phyloP scores from a whole-genome alignment of 768 basidiomycete species.

The Rhodosporidiobolus sp. region DNA sequence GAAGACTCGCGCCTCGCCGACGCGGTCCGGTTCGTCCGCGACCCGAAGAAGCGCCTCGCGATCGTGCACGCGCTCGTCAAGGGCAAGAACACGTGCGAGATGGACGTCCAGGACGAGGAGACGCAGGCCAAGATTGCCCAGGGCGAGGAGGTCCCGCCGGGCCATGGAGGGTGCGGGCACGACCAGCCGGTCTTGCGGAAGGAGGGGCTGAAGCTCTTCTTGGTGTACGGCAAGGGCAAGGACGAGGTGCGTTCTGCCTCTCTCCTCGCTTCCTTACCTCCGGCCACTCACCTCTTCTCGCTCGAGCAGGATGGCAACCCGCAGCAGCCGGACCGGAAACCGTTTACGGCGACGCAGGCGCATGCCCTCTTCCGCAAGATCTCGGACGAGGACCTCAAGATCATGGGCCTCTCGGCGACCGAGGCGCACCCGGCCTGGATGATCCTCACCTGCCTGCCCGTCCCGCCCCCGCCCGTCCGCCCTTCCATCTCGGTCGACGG shows the following conservation, averaged over 20 bases:
- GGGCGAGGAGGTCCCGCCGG: constrained; percentile 65
- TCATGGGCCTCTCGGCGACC: constrained; percentile 88
- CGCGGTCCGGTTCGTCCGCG: constrained; percentile 40
- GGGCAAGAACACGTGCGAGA: constrained; percentile 79
- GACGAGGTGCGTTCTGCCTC: constrained; percentile 62
- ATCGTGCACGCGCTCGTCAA: constrained; percentile 43
- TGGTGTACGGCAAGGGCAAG: constrained; percentile 90
- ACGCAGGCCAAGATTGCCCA: constrained; percentile 56
- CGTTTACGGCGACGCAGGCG: constrained; percentile 58
- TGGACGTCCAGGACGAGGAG: constrained; percentile 84
- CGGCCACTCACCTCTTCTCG: background rate
- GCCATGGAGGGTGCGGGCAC: constrained; percentile 97
- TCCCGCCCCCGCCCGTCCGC: constrained; percentile 95
- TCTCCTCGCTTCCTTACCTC: background rate
- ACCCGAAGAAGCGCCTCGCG: constrained; percentile 44
- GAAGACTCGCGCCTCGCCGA: constrained; percentile 40
- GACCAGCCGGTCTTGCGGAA: constrained; percentile 83
- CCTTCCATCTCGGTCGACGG: constrained; percentile 97
- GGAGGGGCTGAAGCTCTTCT: constrained; percentile 90
- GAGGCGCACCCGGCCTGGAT: constrained; percentile 99
- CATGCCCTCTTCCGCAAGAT: constrained; percentile 96
- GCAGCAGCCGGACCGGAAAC: constrained; percentile 42
- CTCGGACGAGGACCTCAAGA: constrained; percentile 76
- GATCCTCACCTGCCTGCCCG: constrained; percentile 96
- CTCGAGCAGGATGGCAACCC: constrained; percentile 28